These are phyloP conservation scores for Zoysia pacifica DNA, from an alignment of 176 grass and related monocot genomes.

Conservation along the genomic window DNA sequence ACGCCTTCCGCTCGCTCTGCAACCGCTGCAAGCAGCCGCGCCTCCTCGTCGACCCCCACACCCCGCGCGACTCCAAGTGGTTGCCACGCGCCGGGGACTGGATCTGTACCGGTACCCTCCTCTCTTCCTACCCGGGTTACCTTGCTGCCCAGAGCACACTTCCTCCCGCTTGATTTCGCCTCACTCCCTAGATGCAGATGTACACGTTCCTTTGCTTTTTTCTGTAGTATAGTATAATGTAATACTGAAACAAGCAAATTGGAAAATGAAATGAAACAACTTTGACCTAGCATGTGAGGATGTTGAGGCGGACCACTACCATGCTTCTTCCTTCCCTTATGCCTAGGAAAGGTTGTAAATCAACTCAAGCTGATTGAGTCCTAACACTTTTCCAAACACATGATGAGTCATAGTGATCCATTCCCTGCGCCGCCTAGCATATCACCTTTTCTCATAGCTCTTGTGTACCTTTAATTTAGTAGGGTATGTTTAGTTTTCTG, in stretches of 20 bases:
- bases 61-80: constrained; percentile 93
- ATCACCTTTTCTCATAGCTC: not conserved
- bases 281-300: not conserved
- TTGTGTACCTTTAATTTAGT: no score
- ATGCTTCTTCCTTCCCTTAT: not conserved
- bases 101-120: constrained; percentile 77
- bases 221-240: not conserved
- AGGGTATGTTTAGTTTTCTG: no score
- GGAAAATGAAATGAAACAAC: not conserved
- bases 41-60: constrained; percentile 81
- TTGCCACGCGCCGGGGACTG: constrained; percentile 92
- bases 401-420: not conserved
- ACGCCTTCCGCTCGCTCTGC: constrained; percentile 96
- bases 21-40: constrained; percentile 98
- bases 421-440: no score
- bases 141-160: not conserved
- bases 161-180: not conserved
- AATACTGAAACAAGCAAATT: not conserved
- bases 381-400: no score
- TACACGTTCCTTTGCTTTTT: not conserved
- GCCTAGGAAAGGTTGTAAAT: not conserved
- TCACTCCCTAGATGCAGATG: not conserved
- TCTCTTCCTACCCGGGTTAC: not conserved
- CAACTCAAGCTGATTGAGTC: not conserved
- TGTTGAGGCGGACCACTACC: not conserved